Base-by-base conservation (phyloP, 2,329 filamentous ascomycete species). In the Raffaelea deltoideospora region DNA sequence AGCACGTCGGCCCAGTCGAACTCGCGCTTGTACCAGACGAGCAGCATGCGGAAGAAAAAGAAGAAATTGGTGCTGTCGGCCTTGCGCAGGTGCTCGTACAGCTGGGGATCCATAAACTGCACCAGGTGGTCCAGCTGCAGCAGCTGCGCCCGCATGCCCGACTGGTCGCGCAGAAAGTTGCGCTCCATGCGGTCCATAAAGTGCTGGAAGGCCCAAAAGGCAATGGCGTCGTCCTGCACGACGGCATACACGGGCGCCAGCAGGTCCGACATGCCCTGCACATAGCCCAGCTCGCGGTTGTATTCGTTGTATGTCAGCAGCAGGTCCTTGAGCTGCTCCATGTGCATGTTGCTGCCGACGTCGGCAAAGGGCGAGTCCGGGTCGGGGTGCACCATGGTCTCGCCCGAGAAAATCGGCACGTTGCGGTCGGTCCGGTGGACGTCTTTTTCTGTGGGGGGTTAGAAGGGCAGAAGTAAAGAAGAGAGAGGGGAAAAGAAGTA, bases 281-380 rank as follows among this genome's bases (percentile, higher is more conserved):
- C 90, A 52, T 98, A 98, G 34, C 92, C 90, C 3, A 98, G 70
- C 40, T 90, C 84, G 41, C 77, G 82, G 61, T 98, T 98, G 60
- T 92, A 92, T 59, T 98, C 90, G 54, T 98, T 96, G 57, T 98
- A 98, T 0, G 90, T 96, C 15, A 98, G 69, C 1, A 98, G 76
- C 83, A 98, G 93, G 54, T 98, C 90, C 60, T 98, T 98, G 74
- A 98, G 83, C 61, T 98, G 90, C 58, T 98, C 90, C 44, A 98
- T 71, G 56, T 98, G 90, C 6, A 95, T 87, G 50, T 98, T 98
- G 33, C 90, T 98, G 43, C 90, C 90, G 4, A 78, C 73, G 31
- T 87, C 82, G 11, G 88, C 84, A 56, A 96, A 98, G 0, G 90
- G 88, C 0, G 88, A 96, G 43, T 88, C 83, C 0, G 90, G 90